Percentiles rank a stretch among this genome's conserved stretches.
phyloP scores from a whole-genome alignment of 495 filamentous ascomycete genomes.

The Aspergillus sclerotioniger region DNA sequence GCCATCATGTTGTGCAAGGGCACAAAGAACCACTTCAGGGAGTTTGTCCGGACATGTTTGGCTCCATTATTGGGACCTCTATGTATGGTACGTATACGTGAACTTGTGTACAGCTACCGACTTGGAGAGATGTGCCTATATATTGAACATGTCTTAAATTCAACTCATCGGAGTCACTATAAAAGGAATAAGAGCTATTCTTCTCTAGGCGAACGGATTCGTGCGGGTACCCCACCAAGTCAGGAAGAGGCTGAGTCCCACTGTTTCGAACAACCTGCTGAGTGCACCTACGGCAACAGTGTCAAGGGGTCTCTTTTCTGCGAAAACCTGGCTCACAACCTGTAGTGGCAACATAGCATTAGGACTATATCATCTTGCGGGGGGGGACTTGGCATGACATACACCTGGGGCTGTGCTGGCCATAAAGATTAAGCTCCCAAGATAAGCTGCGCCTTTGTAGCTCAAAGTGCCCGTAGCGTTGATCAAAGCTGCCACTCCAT shows the following conservation, averaged over 20 bases:
- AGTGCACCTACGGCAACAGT: conserved; percentile 81
- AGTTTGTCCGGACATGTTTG: no score
- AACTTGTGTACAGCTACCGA: no score
- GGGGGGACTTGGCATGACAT: conserved; percentile 37
- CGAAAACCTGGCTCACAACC: conserved; percentile 82
- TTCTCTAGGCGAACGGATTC: conserved; percentile 67
- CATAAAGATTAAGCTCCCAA: conserved; percentile 87
- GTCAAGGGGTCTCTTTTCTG: conserved; percentile 88
- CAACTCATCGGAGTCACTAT: neutral
- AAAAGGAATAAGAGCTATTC: neutral
- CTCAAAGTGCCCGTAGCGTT: conserved; percentile 90
- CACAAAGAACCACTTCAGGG: no score
- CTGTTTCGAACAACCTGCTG: conserved; percentile 85
- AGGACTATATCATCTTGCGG: neutral
- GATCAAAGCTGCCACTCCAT: conserved; percentile 92
- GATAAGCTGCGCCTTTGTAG: conserved; percentile 96
- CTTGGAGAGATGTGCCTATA: no score
- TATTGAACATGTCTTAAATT: no score
- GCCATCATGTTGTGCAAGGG: no score
- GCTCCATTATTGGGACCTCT: no score
- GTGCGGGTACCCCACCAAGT: conserved; percentile 97
- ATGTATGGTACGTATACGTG: no score
- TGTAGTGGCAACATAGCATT: conserved; percentile 30
- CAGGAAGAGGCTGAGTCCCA: conserved; percentile 86
- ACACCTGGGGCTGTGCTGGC: conserved; percentile 86